phyloP scores from a whole-genome alignment of 2,329 filamentous ascomycete genomes.

The Diaporthe sp. region DNA sequence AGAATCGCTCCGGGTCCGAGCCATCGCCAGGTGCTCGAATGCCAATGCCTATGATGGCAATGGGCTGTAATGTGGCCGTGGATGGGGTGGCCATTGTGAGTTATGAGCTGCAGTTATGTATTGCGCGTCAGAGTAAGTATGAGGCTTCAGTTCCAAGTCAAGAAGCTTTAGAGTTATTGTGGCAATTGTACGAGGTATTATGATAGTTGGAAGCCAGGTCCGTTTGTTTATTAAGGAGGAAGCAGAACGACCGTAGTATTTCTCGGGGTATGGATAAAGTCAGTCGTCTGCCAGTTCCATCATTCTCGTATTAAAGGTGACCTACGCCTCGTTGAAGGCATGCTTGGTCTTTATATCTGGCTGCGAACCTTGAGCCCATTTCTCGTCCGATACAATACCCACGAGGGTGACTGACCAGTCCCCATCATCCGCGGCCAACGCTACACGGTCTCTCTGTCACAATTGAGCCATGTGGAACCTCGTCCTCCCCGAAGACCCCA shows the following conservation, averaged over 20 bases:
- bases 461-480: no score
- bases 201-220: neutral
- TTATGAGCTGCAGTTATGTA: neutral
- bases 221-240: neutral
- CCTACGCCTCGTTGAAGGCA: neutral
- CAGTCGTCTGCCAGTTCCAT: neutral
- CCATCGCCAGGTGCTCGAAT: conserved; percentile 36
- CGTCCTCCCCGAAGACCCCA: no score
- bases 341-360: neutral
- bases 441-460: neutral
- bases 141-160: neutral
- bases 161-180: neutral
- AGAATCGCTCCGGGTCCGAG: conserved; percentile 26
- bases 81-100: neutral
- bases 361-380: neutral
- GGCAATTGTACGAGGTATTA: neutral
- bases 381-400: neutral
- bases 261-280: neutral
- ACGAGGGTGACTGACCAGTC: neutral
- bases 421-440: neutral
- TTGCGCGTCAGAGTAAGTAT: neutral
- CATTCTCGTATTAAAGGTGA: rapidly evolving
- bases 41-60: conserved; percentile 41
- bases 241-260: neutral
- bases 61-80: conserved; percentile 10